phyloP scores from a whole-genome alignment of 352 stramenopile genomes.

The Plasmopara muralis region DNA sequence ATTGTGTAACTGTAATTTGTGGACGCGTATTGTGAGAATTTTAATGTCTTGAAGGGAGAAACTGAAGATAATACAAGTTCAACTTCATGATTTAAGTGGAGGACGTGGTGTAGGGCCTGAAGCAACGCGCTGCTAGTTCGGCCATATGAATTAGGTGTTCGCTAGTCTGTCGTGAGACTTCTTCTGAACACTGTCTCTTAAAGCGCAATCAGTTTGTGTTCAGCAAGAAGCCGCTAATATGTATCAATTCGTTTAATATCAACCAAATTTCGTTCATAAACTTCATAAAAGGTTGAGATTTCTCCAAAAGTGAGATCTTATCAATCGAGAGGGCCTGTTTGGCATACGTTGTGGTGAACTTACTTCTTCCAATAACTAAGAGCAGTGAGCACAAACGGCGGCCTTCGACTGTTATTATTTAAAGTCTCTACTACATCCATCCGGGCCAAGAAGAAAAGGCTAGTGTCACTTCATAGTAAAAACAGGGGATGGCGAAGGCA shows the following conservation, averaged over 20 bases:
- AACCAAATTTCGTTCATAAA: slow-evolving; percentile 22
- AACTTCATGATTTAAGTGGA: slow-evolving; percentile 2
- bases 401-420: not conserved
- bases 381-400: not conserved
- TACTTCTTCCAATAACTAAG: not conserved
- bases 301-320: slow-evolving; percentile 10
- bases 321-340: not conserved
- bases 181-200: slow-evolving; percentile 5
- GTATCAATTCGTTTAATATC: slow-evolving; percentile 3
- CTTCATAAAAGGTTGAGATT: slow-evolving; percentile 4
- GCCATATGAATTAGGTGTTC: slow-evolving; percentile 7
- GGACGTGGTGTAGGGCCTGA: slow-evolving; percentile 7
- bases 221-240: slow-evolving; percentile 14
- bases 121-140: slow-evolving; percentile 11
- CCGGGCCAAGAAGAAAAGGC: not conserved
- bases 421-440: not conserved
- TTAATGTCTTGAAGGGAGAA: slow-evolving; percentile 7
- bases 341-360: not conserved
- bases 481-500: not conserved
- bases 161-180: slow-evolving; percentile 14
- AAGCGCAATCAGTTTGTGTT: slow-evolving; percentile 10
- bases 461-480: not conserved
- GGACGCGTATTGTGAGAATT: slow-evolving; percentile 6
- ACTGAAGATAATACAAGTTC: slow-evolving; percentile 10
- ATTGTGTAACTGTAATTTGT: slow-evolving; percentile 4